Percentiles rank a stretch among this genome's conserved stretches.
phyloP scores from a whole-genome alignment of 768 basidiomycete genomes.

The Amanita muscaria region DNA sequence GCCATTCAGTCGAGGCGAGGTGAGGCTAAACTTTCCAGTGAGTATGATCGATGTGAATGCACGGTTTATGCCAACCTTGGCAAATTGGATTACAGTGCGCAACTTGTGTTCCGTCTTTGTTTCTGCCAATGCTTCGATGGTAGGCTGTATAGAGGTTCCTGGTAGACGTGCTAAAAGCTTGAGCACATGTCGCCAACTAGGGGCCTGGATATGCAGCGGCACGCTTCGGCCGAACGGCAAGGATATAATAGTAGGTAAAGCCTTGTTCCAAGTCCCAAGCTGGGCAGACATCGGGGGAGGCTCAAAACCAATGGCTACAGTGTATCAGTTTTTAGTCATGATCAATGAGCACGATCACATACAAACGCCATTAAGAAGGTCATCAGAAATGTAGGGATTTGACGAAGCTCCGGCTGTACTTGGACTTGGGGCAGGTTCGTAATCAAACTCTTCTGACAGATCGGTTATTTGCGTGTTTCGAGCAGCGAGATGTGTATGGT shows the following conservation, averaged over 20 bases:
- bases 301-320: slow-evolving; percentile 58
- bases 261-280: slow-evolving; percentile 37
- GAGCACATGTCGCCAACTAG: slow-evolving; percentile 65
- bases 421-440: background rate
- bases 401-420: slow-evolving; percentile 16
- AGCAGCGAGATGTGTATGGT: background rate
- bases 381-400: slow-evolving; percentile 42
- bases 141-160: slow-evolving; percentile 61
- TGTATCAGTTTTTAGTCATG: slow-evolving; percentile 3
- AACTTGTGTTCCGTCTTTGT: slow-evolving; percentile 49
- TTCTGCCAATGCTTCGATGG: slow-evolving; percentile 54
- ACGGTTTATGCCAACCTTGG: slow-evolving; percentile 45
- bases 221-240: slow-evolving; percentile 62
- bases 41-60: background rate
- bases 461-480: background rate
- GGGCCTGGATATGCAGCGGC: slow-evolving; percentile 64
- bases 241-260: slow-evolving; percentile 67
- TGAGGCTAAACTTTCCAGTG: slow-evolving; percentile 41
- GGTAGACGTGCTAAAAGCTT: slow-evolving; percentile 69
- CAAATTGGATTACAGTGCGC: slow-evolving; percentile 71
- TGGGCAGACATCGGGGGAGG: slow-evolving; percentile 44
- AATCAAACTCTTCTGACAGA: background rate
- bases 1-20: slow-evolving; percentile 53
- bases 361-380: slow-evolving; percentile 57
- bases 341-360: slow-evolving; percentile 24